Conservation (phyloP, 257 asterid genomes). For the Catharanthus roseus region DNA sequence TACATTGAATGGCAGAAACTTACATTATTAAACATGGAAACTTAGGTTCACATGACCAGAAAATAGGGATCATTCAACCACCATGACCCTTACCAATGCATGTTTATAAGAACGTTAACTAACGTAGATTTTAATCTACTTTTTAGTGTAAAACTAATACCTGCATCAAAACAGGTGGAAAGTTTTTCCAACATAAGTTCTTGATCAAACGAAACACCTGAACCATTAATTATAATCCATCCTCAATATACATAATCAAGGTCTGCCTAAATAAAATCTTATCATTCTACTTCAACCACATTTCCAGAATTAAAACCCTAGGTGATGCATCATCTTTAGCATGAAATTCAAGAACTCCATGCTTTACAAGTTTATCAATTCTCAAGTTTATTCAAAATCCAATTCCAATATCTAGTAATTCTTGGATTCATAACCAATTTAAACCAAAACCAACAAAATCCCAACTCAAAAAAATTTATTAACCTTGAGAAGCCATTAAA, state of each 20-base stretch:
- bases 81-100: not conserved
- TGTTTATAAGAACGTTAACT: not conserved
- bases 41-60: not conserved
- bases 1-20: not conserved
- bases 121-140: not conserved
- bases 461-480: not conserved
- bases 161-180: not conserved
- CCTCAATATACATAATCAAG: not conserved
- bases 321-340: not conserved
- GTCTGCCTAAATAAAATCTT: not conserved
- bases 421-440: not conserved
- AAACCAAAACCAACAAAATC: not conserved
- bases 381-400: too few species aligned
- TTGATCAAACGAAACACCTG: not conserved
- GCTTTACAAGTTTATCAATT: not conserved
- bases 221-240: not conserved
- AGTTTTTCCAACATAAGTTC: not conserved
- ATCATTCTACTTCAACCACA: not conserved
- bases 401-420: not conserved
- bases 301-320: slow-evolving; percentile 1
- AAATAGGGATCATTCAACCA: not conserved
- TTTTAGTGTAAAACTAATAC: not conserved
- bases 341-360: not conserved
- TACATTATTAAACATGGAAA: not conserved
- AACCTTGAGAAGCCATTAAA: not conserved